Percentiles rank a stretch among this genome's conserved stretches.
Evolutionary conservation across 2,329 filamentous ascomycete genomes (phyloP).

Genomic region (Zopfia rhizophila): DNA sequence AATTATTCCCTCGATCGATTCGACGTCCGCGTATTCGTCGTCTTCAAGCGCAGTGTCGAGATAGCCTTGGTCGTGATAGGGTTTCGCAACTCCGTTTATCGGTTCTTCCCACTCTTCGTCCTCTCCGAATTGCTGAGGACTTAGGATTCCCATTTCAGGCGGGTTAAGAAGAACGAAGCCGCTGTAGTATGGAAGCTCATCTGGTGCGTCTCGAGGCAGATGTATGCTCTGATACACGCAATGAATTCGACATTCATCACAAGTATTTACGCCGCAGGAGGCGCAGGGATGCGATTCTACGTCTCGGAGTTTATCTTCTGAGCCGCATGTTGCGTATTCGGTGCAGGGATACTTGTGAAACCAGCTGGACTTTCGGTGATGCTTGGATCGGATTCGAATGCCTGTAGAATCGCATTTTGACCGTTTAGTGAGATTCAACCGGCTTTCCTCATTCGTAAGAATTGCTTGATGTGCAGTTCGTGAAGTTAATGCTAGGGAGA

Average conservation of each 20-base stretch:
- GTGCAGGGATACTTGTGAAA: slow-evolving; percentile 34
- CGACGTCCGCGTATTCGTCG: slow-evolving; percentile 26
- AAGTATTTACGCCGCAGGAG: slow-evolving; percentile 41
- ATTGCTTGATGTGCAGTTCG: slow-evolving; percentile 36
- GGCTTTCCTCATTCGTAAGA: slow-evolving; percentile 34
- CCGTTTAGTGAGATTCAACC: slow-evolving; percentile 37
- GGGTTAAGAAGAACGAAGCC: slow-evolving; percentile 41
- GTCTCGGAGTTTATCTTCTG: slow-evolving; percentile 4
- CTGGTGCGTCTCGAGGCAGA: slow-evolving; percentile 32
- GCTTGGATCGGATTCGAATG: slow-evolving; percentile 29
- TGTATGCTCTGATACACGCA: slow-evolving; percentile 46
- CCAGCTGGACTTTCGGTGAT: slow-evolving; percentile 36
- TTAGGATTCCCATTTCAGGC: slow-evolving; percentile 41
- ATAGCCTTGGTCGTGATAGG: slow-evolving; percentile 45
- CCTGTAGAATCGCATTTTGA: slow-evolving; percentile 41
- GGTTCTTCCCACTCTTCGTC: slow-evolving; percentile 16
- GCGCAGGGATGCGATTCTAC: slow-evolving; percentile 38
- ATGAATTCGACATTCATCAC: slow-evolving; percentile 48
- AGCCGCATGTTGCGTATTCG: slow-evolving; percentile 36
- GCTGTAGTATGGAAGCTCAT: slow-evolving; percentile 43
- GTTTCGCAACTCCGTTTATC: slow-evolving; percentile 5
- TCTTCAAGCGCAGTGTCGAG: slow-evolving; percentile 41
- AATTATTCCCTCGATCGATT: slow-evolving; percentile 38
- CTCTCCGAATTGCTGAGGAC: slow-evolving; percentile 34
- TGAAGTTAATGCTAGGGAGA: slow-evolving; percentile 40